Evolutionary conservation across 352 stramenopile genomes (phyloP).

Genomic region (Globisporangium emineosum): DNA sequence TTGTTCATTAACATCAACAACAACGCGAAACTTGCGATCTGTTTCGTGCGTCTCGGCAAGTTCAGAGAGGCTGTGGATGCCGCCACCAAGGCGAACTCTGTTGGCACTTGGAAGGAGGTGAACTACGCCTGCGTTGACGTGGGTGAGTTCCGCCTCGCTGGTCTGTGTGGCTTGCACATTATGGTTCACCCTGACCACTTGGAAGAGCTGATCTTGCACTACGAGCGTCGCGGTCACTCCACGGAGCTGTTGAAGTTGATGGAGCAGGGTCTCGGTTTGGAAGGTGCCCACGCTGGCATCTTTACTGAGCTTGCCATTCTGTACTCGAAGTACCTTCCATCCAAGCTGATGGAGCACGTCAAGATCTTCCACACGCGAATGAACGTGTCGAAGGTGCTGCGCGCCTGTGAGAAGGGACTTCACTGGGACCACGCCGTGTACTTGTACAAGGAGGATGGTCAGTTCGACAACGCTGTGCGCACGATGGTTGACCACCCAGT

Average conservation of each 20-base stretch:
- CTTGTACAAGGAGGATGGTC: conserved; percentile 99
- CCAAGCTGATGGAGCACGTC: conserved; percentile 99
- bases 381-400: conserved; percentile 98
- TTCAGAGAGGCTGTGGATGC: conserved; percentile 99
- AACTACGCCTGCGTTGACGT: conserved; percentile 98
- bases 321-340: conserved; percentile 99
- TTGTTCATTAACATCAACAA: conserved; percentile 99
- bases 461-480: conserved; percentile 98
- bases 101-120: conserved; percentile 99
- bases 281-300: conserved; percentile 98
- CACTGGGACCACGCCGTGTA: conserved; percentile 99
- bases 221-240: conserved; percentile 97
- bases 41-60: conserved; percentile 98
- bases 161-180: conserved; percentile 98
- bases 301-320: conserved; percentile 99
- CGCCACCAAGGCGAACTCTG: conserved; percentile 98
- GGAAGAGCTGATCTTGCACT: conserved; percentile 98
- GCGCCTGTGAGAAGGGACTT: conserved; percentile 97
- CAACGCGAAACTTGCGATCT: conserved; percentile 99
- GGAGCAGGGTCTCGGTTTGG: conserved; percentile 97
- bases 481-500: conserved; percentile 99
- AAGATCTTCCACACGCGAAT: conserved; percentile 99
- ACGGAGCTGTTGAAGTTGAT: conserved; percentile 97
- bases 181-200: conserved; percentile 99
- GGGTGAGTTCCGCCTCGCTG: conserved; percentile 98